phyloP scores from a whole-genome alignment of 2,329 filamentous ascomycete species.

The Bipolaris bicolor region DNA sequence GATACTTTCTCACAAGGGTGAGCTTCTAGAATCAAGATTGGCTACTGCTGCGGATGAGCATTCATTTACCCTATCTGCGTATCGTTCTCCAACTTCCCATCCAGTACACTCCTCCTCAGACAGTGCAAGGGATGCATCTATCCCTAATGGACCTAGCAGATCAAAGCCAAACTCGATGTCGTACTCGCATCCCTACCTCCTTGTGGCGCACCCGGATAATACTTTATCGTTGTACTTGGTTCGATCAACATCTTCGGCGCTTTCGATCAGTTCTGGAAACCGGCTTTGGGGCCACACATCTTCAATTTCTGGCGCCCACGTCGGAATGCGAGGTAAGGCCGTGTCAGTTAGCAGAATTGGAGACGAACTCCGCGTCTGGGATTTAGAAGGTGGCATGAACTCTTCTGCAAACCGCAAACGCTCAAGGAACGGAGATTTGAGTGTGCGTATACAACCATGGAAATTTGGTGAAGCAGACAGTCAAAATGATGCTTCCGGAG shows the following conservation, averaged over 20 bases:
- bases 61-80: constrained; percentile 50
- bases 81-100: constrained; percentile 34
- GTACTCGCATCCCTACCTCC: constrained; percentile 78
- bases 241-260: constrained; percentile 68
- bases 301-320: constrained; percentile 82
- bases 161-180: constrained; percentile 58
- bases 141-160: constrained; percentile 27
- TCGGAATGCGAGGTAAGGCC: constrained; percentile 83
- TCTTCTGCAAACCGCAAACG: constrained; percentile 52
- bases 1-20: constrained; percentile 63
- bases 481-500: constrained; percentile 29
- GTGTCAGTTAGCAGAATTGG: constrained; percentile 86
- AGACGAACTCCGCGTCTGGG: constrained; percentile 76
- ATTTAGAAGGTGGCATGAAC: constrained; percentile 74
- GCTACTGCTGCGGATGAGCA: constrained; percentile 58
- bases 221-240: constrained; percentile 84
- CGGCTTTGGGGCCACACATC: constrained; percentile 92
- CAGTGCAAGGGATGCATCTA: constrained; percentile 27
- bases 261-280: constrained; percentile 74
- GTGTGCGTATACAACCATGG: constrained; percentile 60
- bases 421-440: constrained; percentile 55
- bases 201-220: constrained; percentile 85
- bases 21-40: constrained; percentile 56
- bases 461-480: constrained; percentile 23
- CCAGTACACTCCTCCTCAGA: constrained; percentile 36